phyloP scores from a whole-genome alignment of 2,329 filamentous ascomycete species.

The Chrysoporthe cubensis region DNA sequence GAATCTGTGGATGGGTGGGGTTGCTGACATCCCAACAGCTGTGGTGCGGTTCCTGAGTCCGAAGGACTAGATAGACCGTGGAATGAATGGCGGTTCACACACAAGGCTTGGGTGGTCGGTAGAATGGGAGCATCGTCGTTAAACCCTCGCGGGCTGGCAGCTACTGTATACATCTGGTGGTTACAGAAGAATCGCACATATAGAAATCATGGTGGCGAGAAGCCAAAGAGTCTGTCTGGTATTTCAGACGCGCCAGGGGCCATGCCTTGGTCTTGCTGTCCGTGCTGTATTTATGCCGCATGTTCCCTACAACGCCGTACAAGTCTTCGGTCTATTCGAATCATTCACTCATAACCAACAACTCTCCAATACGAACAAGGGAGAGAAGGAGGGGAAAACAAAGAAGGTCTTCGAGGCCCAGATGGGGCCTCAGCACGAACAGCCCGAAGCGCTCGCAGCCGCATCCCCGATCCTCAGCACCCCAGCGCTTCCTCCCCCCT shows the following conservation, averaged over 20 bases:
- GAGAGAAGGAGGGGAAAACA: not conserved
- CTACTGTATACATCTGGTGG: slow-evolving; percentile 5
- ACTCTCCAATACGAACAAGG: not conserved
- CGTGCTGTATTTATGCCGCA: too few species aligned
- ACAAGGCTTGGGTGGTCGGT: not conserved
- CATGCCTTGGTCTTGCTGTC: slow-evolving; percentile 12
- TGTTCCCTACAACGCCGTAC: slow-evolving; percentile 31
- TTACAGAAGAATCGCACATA: slow-evolving; percentile 1
- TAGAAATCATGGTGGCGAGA: not conserved
- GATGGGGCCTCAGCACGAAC: slow-evolving; percentile 32
- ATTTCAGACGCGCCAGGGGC: slow-evolving; percentile 3
- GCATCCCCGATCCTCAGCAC: slow-evolving; percentile 36
- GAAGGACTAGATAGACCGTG: slow-evolving; percentile 34
- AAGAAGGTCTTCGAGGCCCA: not conserved
- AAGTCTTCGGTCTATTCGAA: too few species aligned
- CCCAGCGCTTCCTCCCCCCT: slow-evolving; percentile 32
- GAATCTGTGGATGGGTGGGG: not conserved
- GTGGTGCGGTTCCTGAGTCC: slow-evolving; percentile 41
- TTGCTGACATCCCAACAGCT: slow-evolving; percentile 32
- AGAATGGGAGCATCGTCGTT: slow-evolving; percentile 6
- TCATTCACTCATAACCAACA: slow-evolving; percentile 17
- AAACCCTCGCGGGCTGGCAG: slow-evolving; percentile 18
- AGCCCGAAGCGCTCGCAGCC: slow-evolving; percentile 24
- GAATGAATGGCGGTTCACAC: not conserved
- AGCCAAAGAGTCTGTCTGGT: not conserved